Evolutionary conservation across 441 rosid species (phyloP).

Genomic region (Biscutella laevigata): DNA sequence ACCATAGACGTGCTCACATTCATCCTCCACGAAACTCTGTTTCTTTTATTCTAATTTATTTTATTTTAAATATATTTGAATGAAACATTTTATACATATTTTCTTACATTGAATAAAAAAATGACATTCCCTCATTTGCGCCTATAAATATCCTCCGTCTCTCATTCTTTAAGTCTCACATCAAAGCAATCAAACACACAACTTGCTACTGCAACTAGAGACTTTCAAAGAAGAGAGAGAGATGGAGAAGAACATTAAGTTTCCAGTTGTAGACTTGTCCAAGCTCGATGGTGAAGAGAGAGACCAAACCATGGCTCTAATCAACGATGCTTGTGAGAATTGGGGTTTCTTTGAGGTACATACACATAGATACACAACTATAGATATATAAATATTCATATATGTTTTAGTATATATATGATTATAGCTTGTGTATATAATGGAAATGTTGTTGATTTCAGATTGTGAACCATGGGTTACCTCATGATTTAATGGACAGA

Average conservation of each 20-base stretch:
- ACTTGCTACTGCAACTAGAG: constrained; percentile 12
- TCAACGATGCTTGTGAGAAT: constrained; percentile 65
- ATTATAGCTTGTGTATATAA: no score
- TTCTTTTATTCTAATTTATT: not conserved
- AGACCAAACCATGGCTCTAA: constrained; percentile 45
- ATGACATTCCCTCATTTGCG: constrained; percentile 5
- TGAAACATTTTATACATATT: constrained; percentile 7
- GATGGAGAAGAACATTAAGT: constrained; percentile 29
- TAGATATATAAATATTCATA: no score
- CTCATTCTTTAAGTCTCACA: constrained; percentile 15
- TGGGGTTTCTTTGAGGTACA: constrained; percentile 82
- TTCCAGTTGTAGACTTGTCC: constrained; percentile 54
- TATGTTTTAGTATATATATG: no score
- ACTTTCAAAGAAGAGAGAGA: constrained; percentile 5
- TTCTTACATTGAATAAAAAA: not conserved
- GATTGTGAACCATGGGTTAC: constrained; percentile 69
- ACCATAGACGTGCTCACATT: constrained; percentile 21
- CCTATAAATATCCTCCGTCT: constrained; percentile 40
- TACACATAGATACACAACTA: no score
- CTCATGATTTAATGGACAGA: constrained; percentile 51
- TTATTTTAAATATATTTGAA: constrained; percentile 2
- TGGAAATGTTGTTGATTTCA: constrained; percentile 17
- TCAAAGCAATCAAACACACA: constrained; percentile 18
- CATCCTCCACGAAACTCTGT: constrained; percentile 26
- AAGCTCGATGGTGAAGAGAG: constrained; percentile 61